phyloP scores from a whole-genome alignment of 2,329 filamentous ascomycete species.

The Parastagonospora nodorum region DNA sequence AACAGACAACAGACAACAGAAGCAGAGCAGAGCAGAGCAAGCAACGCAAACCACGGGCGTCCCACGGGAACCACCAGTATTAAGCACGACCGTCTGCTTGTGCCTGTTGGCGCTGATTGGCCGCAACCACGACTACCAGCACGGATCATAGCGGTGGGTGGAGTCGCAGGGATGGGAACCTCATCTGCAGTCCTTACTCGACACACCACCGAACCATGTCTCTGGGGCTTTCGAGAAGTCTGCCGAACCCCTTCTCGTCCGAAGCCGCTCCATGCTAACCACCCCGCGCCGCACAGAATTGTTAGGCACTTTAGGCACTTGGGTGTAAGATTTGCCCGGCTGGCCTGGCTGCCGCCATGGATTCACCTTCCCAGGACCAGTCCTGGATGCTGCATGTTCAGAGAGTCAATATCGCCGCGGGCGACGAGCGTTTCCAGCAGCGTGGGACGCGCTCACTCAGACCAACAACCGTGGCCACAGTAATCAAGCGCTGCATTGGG shows the following conservation, averaged over 20 bases:
- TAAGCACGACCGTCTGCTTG: conserved; percentile 29
- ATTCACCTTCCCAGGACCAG: not conserved
- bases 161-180: conserved; percentile 18
- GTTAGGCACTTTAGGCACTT: too few relatives aligned
- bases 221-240: conserved; percentile 32
- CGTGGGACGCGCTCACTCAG: conserved; percentile 28
- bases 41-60: not conserved
- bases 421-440: conserved; percentile 14
- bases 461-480: conserved; percentile 22
- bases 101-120: conserved; percentile 35
- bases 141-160: conserved; percentile 32
- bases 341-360: not conserved
- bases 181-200: conserved; percentile 37
- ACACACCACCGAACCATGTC: conserved; percentile 25
- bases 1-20: conserved; percentile 6
- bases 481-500: conserved; percentile 22
- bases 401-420: conserved; percentile 1
- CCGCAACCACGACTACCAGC: conserved; percentile 16
- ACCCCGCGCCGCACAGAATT: too few relatives aligned
- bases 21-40: conserved; percentile 3
- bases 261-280: conserved; percentile 12
- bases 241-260: conserved; percentile 25
- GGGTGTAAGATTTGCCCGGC: not conserved
- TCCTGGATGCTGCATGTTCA: not conserved
- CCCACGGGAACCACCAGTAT: conserved; percentile 36